phyloP scores from a whole-genome alignment of 164 flowering plant species.

The Macadamia tetraphylla region DNA sequence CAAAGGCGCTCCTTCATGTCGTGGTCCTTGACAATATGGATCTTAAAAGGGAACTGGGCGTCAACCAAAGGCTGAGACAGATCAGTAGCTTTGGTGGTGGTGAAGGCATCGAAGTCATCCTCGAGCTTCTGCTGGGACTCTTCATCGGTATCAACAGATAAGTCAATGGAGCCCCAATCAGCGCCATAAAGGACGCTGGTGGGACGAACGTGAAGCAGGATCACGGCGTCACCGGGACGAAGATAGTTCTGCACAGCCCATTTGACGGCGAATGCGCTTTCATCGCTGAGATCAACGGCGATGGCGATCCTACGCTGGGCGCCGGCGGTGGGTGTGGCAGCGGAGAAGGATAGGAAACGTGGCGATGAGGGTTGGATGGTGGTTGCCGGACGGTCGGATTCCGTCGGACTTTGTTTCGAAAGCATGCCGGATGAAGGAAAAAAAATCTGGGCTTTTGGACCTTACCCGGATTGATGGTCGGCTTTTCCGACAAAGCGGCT shows the following conservation, averaged over 20 bases:
- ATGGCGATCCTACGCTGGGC: conserved; percentile 55
- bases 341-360: conserved; percentile 21
- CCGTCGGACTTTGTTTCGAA: conserved; percentile 8
- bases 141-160: conserved; percentile 24
- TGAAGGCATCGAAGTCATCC: conserved; percentile 57
- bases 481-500: neutral
- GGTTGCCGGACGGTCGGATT: conserved; percentile 2
- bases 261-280: conserved; percentile 71
- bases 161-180: conserved; percentile 62
- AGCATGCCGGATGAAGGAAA: neutral
- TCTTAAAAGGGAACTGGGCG: conserved; percentile 53
- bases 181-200: conserved; percentile 76
- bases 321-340: conserved; percentile 23
- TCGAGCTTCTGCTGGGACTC: conserved; percentile 50
- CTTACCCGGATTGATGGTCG: neutral
- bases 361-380: conserved; percentile 43
- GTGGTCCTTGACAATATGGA: conserved; percentile 77
- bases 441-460: neutral
- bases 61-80: conserved; percentile 55
- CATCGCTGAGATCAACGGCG: conserved; percentile 81
- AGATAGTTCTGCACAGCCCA: conserved; percentile 87
- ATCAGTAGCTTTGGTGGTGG: conserved; percentile 38
- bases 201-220: conserved; percentile 74
- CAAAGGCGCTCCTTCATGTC: conserved; percentile 82
- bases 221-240: conserved; percentile 70